A percentile compares a stretch with the other conserved stretches of the same genome.
Evolutionary conservation across 2,329 filamentous ascomycete species (phyloP).

Genomic region (Zopfia rhizophila): DNA sequence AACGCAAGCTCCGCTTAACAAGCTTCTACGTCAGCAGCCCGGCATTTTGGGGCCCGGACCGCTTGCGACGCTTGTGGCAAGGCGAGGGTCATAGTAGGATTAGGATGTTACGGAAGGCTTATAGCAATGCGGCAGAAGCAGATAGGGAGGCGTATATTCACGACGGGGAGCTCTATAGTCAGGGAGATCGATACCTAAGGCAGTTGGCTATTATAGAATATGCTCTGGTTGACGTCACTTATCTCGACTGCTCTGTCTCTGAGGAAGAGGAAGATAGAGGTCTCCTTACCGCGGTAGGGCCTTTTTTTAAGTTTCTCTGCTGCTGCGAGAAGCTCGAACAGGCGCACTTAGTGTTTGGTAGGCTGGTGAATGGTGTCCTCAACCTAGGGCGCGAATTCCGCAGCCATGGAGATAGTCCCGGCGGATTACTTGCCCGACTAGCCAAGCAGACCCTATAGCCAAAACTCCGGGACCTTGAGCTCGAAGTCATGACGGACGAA

Average conservation of each 20-base stretch:
- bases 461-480: constrained; percentile 7
- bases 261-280: constrained; percentile 1
- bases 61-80: constrained; percentile 5
- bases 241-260: constrained; percentile 3
- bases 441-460: constrained; percentile 4
- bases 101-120: too few species aligned
- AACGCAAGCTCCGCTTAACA: constrained; percentile 1
- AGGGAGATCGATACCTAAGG: constrained; percentile 1
- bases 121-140: too few species aligned
- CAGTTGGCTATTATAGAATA: constrained; percentile 1
- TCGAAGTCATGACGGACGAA: constrained; percentile 10
- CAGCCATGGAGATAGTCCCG: too few species aligned
- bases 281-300: background rate
- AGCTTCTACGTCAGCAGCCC: constrained; percentile 6
- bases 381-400: too few species aligned
- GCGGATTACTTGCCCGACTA: constrained; percentile 8
- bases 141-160: too few species aligned
- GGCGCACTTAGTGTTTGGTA: constrained; percentile 12
- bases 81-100: constrained; percentile 3
- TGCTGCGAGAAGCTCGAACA: constrained; percentile 1
- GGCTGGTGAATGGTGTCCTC: constrained; percentile 13
- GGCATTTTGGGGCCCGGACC: constrained; percentile 4
- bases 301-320: constrained; percentile 5
- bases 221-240: background rate
- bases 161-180: too few species aligned